A percentile compares a stretch with the other conserved stretches of the same genome.
Evolutionary conservation across 805 yeast genomes (phyloP).

Genomic region (Kodamaea fukazawae): DNA sequence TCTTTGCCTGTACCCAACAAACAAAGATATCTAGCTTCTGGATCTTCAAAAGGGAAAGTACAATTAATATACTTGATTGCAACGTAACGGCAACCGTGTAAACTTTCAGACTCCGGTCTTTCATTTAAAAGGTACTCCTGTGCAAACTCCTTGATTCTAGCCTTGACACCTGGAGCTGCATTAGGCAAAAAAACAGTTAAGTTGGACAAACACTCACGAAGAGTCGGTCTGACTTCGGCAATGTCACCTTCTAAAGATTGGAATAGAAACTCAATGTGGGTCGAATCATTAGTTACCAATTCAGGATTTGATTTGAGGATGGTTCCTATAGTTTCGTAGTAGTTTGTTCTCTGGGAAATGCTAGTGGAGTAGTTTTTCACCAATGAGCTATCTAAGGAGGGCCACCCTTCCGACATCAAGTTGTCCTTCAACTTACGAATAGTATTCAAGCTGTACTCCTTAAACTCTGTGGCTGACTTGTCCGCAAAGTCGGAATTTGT

Average conservation of each 20-base stretch:
- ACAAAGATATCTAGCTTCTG: constrained; percentile 65
- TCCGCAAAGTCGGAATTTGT: constrained; percentile 8
- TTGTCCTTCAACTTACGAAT: constrained; percentile 53
- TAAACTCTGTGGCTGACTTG: constrained; percentile 9
- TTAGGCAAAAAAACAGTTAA: constrained; percentile 48
- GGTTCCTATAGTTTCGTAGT: constrained; percentile 78
- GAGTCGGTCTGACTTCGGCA: constrained; percentile 58
- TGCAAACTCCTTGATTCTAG: constrained; percentile 39
- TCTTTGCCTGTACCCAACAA: constrained; percentile 56
- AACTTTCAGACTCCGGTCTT: constrained; percentile 12
- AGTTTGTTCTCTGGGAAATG: constrained; percentile 52
- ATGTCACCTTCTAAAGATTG: constrained; percentile 66
- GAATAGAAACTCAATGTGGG: constrained; percentile 63
- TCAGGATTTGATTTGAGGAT: constrained; percentile 49
- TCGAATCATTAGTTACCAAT: constrained; percentile 43
- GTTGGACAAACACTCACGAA: constrained; percentile 69
- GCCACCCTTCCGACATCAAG: constrained; percentile 61
- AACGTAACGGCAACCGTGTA: constrained; percentile 57
- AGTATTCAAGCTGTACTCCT: constrained; percentile 41
- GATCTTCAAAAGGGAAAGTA: constrained; percentile 63
- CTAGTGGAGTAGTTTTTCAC: constrained; percentile 34
- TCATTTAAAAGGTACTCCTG: constrained; percentile 26
- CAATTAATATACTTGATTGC: constrained; percentile 64
- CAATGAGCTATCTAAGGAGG: constrained; percentile 36
- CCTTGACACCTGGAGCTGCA: constrained; percentile 39